Evolutionary conservation across 352 stramenopile species (phyloP).

Genomic region (Globisporangium ultimum): DNA sequence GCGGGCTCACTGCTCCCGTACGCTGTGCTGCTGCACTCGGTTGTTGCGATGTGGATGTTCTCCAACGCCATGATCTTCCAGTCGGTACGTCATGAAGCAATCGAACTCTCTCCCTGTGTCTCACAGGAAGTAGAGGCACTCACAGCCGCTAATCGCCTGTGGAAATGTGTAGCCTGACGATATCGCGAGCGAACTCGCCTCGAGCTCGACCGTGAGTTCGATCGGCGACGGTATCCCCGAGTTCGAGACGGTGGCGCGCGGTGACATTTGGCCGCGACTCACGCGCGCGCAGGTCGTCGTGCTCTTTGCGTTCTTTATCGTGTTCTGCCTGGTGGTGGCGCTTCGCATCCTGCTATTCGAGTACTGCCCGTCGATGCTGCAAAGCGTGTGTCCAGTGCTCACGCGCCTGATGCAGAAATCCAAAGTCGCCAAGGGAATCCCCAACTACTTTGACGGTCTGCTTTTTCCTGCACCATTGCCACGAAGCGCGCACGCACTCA

Average conservation of each 20-base stretch:
- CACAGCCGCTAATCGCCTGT: constrained; percentile 4
- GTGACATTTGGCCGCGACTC: constrained; percentile 56
- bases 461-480: neutral
- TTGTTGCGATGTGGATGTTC: constrained; percentile 85
- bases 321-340: constrained; percentile 44
- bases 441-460: constrained; percentile 79
- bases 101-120: neutral
- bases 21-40: constrained; percentile 67
- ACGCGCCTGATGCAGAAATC: constrained; percentile 51
- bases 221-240: constrained; percentile 56
- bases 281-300: constrained; percentile 70
- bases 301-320: constrained; percentile 69
- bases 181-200: constrained; percentile 13
- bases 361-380: constrained; percentile 57
- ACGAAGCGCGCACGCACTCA: neutral
- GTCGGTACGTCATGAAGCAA: constrained; percentile 25
- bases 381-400: constrained; percentile 53
- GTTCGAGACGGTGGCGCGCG: constrained; percentile 32
- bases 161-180: constrained; percentile 7
- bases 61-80: constrained; percentile 86
- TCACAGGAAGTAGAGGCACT: neutral
- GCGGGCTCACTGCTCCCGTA: constrained; percentile 65
- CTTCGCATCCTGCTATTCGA: constrained; percentile 62
- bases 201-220: neutral
- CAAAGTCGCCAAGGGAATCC: constrained; percentile 56